Conservation (phyloP, 148 eudicot species). For the Selenicereus undatus region DNA sequence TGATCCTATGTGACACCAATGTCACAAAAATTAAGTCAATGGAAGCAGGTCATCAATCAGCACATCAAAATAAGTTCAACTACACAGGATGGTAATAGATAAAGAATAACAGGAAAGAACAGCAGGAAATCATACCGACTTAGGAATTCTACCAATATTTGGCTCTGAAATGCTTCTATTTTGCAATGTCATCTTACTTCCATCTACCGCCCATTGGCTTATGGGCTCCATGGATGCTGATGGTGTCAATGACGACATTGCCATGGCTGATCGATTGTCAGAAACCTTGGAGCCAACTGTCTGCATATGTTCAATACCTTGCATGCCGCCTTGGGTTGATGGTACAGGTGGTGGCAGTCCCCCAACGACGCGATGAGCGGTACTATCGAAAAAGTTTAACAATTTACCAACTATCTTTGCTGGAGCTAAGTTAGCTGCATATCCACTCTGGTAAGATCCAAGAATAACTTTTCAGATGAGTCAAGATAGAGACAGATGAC, state of each 20-base stretch:
- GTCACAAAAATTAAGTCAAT: constrained; percentile 7
- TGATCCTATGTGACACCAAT: constrained; percentile 38
- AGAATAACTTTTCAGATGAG: constrained; percentile 12
- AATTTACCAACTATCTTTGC: constrained; percentile 76
- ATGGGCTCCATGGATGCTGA: constrained; percentile 79
- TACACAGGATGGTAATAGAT: constrained; percentile 6
- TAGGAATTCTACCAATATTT: constrained; percentile 69
- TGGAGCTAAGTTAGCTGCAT: constrained; percentile 78
- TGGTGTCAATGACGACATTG: constrained; percentile 69
- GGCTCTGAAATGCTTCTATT: constrained; percentile 92
- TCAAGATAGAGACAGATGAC: neutral
- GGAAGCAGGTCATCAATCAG: neutral
- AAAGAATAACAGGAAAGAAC: neutral
- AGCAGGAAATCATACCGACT: constrained; percentile 41
- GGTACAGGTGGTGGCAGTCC: constrained; percentile 84
- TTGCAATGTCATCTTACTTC: constrained; percentile 54
- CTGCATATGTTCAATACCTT: constrained; percentile 46
- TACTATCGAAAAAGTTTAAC: constrained; percentile 76
- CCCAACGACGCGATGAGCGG: constrained; percentile 94
- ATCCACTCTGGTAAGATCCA: constrained; percentile 68
- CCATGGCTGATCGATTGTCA: constrained; percentile 73
- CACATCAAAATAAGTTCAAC: neutral
- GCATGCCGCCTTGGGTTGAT: constrained; percentile 36
- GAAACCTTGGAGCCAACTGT: constrained; percentile 50
- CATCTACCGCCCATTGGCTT: constrained; percentile 59